Conservation (phyloP, 768 basidiomycete genomes). For the Xerocomellus dryophilus region DNA sequence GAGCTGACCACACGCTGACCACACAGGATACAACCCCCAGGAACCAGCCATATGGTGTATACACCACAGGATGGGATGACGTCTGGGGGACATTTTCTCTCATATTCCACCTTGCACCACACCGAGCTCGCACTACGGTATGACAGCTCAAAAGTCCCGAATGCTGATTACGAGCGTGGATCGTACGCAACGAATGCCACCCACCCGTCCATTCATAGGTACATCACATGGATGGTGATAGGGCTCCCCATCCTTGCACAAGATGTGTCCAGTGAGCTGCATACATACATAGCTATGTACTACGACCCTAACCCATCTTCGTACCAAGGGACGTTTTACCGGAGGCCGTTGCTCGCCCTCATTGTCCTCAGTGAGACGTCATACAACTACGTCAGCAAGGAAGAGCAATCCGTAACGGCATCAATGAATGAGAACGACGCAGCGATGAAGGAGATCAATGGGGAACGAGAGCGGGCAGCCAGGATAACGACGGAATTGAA, state of each 20-base stretch:
- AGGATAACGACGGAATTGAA: too few relatives aligned
- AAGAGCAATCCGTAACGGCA: too few relatives aligned
- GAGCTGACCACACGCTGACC: neutral
- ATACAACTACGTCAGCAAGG: too few relatives aligned
- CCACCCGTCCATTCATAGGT: neutral
- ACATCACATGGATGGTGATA: neutral
- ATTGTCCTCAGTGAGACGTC: too few relatives aligned
- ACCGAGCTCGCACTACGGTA: neutral
- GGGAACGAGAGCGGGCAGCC: too few relatives aligned
- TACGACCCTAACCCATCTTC: too few relatives aligned
- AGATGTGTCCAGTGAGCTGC: neutral
- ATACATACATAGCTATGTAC: too few relatives aligned
- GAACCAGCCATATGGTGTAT: neutral
- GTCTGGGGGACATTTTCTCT: neutral
- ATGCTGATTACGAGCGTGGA: too few relatives aligned
- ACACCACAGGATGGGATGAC: neutral
- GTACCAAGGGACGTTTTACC: too few relatives aligned
- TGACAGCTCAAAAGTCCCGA: neutral
- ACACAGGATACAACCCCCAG: conserved; percentile 2
- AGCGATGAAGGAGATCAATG: too few relatives aligned
- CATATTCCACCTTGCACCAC: neutral
- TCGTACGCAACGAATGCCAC: neutral
- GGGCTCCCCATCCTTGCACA: neutral
- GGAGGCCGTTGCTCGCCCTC: too few relatives aligned
- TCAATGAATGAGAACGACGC: too few relatives aligned